A percentile compares a stretch with the other conserved stretches of the same genome.
These are phyloP conservation scores for Penicillium macrosclerotiorum DNA, from an alignment of 495 filamentous ascomycete species.

Conservation along the genomic window DNA sequence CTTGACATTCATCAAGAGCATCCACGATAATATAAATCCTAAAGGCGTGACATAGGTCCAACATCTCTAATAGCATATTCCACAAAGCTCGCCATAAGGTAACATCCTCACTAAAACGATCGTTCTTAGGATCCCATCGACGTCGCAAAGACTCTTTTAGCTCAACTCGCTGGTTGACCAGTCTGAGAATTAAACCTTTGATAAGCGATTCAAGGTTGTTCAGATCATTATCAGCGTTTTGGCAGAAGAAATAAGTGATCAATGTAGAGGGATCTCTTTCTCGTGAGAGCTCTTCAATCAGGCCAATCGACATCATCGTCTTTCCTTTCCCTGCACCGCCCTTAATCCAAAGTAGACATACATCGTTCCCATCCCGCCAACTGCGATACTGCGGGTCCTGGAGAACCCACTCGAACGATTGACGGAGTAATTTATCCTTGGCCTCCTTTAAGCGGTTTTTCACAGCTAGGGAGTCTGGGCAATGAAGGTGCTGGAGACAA, in stretches of 20 bases:
- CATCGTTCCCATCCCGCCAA: neutral
- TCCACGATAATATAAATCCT: slow-evolving; percentile 15
- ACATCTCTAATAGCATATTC: slow-evolving; percentile 32
- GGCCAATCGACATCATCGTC: slow-evolving; percentile 45
- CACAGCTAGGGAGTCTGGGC: slow-evolving; percentile 1
- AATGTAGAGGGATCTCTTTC: neutral
- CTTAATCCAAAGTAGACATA: slow-evolving; percentile 45
- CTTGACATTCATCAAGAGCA: slow-evolving; percentile 19
- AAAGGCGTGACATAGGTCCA: slow-evolving; percentile 1
- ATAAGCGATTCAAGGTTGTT: slow-evolving; percentile 38
- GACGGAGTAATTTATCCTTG: slow-evolving; percentile 4
- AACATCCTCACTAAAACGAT: slow-evolving; percentile 3
- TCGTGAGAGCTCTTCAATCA: slow-evolving; percentile 26
- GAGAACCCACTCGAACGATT: slow-evolving; percentile 7
- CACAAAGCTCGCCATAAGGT: slow-evolving; percentile 18
- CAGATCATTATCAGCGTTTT: slow-evolving; percentile 32
- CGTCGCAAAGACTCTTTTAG: slow-evolving; percentile 26
- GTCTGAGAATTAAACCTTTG: slow-evolving; percentile 37
- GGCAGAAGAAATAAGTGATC: slow-evolving; percentile 49
- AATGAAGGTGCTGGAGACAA: neutral
- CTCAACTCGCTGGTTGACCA: slow-evolving; percentile 23
- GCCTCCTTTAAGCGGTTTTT: slow-evolving; percentile 4
- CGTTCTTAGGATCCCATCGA: slow-evolving; percentile 5
- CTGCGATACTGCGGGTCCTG: neutral
- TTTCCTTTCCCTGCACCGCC: slow-evolving; percentile 49